Evolutionary conservation across 305 asterid genomes (phyloP), one percentile per base, ranked within the genome.

Genomic region (Withania somnifera): DNA sequence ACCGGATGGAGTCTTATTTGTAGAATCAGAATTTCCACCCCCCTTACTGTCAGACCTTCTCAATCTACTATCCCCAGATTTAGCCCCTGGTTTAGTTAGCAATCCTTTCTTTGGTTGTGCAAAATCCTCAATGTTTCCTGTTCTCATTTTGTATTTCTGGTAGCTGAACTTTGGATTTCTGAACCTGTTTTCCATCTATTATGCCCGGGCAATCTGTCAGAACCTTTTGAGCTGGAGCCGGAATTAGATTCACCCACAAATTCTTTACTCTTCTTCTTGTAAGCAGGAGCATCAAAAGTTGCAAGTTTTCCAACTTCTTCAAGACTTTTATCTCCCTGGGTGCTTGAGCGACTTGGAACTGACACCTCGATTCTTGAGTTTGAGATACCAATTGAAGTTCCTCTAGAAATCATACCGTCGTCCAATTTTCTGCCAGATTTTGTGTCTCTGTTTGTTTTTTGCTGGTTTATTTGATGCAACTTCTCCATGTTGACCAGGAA

Each of bases 1-100:
- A n/a, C n/a, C 91, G 1, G 95, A 89, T 81, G 87, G 91, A 53
- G 89, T 81, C 58, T 66, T 82, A 15, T 90, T 90, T 69, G 84
- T 83, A 53, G 88, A 83, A 86, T 79, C 86, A 51, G 91, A 90
- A 86, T 86, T 84, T 83, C 38, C 83, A 69, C 67, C 77, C 83
- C 81, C 88, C 77, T 61, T 68, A 86, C 34, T 34, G 22, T 3
- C 67, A 24, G 66, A 22, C 53, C 38, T 66, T 50, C 51, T 68
- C 50, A 78, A 24, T 45, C 78, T 64, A 64, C 28, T 66, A 66
- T 47, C 54, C 83, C 47, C 78, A 50, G 90, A 90, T 79, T 89
- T 67, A 50, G 89, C 20, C 67, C 89, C 89, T 71, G 90, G 77
- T 58, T 85, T 85, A 52, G 84, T 14, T 66, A 91, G 83, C 86